Percentiles rank a stretch among this genome's conserved stretches.
These are phyloP conservation scores for Nissolia schottii DNA, from an alignment of 306 rosid genomes.

Conservation along the genomic window DNA sequence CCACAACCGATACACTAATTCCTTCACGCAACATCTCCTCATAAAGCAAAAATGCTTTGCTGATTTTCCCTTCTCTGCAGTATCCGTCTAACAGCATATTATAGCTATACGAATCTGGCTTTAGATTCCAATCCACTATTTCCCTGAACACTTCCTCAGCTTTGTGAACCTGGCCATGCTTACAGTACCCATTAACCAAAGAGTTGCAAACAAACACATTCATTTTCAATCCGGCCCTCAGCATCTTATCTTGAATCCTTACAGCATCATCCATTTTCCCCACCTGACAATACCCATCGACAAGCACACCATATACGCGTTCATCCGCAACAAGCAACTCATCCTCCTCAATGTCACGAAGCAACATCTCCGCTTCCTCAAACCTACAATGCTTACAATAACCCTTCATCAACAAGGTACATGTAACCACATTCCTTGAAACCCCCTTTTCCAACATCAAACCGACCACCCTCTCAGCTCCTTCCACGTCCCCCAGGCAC, in stretches of 20 bases:
- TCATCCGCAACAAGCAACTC: constrained; percentile 51
- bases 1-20: constrained; percentile 49
- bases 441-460: constrained; percentile 56
- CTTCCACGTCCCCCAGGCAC: constrained; percentile 46
- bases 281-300: constrained; percentile 62
- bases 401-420: constrained; percentile 61
- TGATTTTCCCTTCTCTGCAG: constrained; percentile 35
- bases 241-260: constrained; percentile 65
- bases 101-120: constrained; percentile 41
- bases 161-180: constrained; percentile 39
- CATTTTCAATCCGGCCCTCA: constrained; percentile 51
- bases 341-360: constrained; percentile 45
- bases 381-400: constrained; percentile 47
- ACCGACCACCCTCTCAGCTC: constrained; percentile 43
- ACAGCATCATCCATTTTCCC: constrained; percentile 69
- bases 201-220: constrained; percentile 69
- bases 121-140: constrained; percentile 51
- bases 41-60: constrained; percentile 42
- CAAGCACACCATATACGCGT: constrained; percentile 53
- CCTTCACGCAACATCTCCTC: constrained; percentile 58
- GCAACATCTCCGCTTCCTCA: constrained; percentile 65
- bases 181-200: constrained; percentile 70
- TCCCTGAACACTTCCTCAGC: constrained; percentile 45
- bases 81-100: constrained; percentile 38
- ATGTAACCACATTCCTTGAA: constrained; percentile 49